These are phyloP conservation scores for Russula sp. DNA, from an alignment of 768 basidiomycete species.

Conservation along the genomic window DNA sequence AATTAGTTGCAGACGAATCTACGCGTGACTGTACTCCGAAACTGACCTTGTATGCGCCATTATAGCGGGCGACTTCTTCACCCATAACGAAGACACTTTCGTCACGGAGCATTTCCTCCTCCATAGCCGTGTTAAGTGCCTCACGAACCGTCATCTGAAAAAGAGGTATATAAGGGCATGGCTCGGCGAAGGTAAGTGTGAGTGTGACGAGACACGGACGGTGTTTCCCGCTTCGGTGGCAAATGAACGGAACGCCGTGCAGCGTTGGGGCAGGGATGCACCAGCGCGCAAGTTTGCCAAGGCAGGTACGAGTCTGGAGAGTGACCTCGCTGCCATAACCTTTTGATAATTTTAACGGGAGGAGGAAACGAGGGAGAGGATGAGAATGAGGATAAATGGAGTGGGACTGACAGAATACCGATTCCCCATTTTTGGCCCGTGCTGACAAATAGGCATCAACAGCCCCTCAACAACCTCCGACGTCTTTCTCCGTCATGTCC, in stretches of 20 bases:
- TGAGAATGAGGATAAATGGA: conserved; percentile 15
- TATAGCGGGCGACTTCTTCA: conserved; percentile 98
- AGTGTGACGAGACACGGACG: conserved; percentile 44
- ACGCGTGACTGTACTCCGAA: not conserved
- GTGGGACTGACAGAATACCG: not conserved
- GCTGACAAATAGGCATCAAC: conserved; percentile 17
- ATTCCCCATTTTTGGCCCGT: conserved; percentile 13
- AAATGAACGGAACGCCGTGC: conserved; percentile 54
- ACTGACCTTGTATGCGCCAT: conserved; percentile 90
- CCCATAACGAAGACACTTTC: conserved; percentile 93
- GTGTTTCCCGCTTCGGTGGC: conserved; percentile 56
- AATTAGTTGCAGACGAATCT: not conserved
- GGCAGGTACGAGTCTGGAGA: conserved; percentile 61
- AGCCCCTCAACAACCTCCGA: conserved; percentile 8
- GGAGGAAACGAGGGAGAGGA: conserved; percentile 36
- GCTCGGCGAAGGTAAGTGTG: conserved; percentile 36
- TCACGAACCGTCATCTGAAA: conserved; percentile 95
- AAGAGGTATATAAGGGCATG: conserved; percentile 29
- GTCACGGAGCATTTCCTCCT: conserved; percentile 98
- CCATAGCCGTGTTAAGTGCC: conserved; percentile 96
- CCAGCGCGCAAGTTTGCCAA: conserved; percentile 44
- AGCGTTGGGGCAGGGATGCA: conserved; percentile 43
- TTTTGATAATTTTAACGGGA: conserved; percentile 32
- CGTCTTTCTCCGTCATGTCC: conserved; percentile 31
- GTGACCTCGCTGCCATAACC: conserved; percentile 58